Evolutionary conservation across 768 basidiomycete species (phyloP).

Genomic region (Xerocomellus dryophilus): DNA sequence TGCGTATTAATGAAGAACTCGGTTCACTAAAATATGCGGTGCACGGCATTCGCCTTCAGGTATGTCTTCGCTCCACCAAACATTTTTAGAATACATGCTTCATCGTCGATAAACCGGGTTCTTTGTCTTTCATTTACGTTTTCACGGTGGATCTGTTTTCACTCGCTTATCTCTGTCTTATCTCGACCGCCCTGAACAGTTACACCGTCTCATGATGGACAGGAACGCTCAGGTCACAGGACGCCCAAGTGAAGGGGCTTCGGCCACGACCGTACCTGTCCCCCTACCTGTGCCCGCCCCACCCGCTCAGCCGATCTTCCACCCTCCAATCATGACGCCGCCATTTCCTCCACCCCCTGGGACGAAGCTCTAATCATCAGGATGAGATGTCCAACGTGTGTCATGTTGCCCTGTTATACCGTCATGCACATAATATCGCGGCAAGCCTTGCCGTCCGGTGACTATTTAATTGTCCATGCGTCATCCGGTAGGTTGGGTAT

Average conservation of each 20-base stretch:
- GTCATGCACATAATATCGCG: constrained; percentile 25
- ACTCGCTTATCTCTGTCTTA: constrained; percentile 14
- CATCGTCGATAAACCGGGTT: neutral
- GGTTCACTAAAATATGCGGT: constrained; percentile 64
- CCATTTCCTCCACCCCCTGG: constrained; percentile 30
- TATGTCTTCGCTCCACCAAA: constrained; percentile 31
- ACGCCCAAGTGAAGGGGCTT: constrained; percentile 31
- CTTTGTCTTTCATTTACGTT: constrained; percentile 8
- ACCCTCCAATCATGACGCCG: constrained; percentile 32
- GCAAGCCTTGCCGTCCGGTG: constrained; percentile 4
- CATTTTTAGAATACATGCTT: constrained; percentile 1
- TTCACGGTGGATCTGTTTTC: constrained; percentile 7
- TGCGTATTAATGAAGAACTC: constrained; percentile 71
- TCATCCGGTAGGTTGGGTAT: neutral
- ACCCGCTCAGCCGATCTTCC: constrained; percentile 22
- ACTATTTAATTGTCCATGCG: neutral
- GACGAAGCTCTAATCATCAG: constrained; percentile 27
- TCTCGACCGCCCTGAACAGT: constrained; percentile 31
- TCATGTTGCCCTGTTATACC: neutral
- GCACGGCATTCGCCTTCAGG: constrained; percentile 79
- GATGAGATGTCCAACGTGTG: constrained; percentile 2
- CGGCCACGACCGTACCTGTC: constrained; percentile 13
- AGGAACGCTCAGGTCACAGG: constrained; percentile 59
- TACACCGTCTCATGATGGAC: constrained; percentile 76
- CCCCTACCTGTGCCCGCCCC: constrained; percentile 22